These are phyloP conservation scores for Nakazawaea pomicola DNA, from an alignment of 805 yeast species.

Conservation along the genomic window DNA sequence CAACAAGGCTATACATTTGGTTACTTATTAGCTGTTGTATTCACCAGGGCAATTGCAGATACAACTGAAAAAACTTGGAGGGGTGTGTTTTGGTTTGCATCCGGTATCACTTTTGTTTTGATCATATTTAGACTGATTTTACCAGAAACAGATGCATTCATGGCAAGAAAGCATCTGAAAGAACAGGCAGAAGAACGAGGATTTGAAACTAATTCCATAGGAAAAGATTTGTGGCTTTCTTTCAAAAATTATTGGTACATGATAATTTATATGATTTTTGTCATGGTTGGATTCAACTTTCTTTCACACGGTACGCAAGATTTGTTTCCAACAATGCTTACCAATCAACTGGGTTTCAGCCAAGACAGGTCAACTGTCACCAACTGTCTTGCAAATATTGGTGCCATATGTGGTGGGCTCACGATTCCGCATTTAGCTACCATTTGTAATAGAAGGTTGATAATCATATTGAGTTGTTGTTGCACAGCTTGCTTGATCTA, in stretches of 20 bases:
- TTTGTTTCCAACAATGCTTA: slow-evolving; percentile 50
- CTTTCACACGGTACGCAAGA: slow-evolving; percentile 63
- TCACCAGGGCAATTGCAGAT: slow-evolving; percentile 50
- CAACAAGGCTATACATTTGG: slow-evolving; percentile 62
- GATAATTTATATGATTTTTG: slow-evolving; percentile 47
- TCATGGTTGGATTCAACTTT: slow-evolving; percentile 62
- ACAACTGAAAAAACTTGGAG: slow-evolving; percentile 42
- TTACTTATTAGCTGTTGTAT: slow-evolving; percentile 58
- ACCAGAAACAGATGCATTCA: slow-evolving; percentile 57
- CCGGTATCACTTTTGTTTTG: slow-evolving; percentile 57
- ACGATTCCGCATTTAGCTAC: slow-evolving; percentile 50
- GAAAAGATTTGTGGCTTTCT: slow-evolving; percentile 27
- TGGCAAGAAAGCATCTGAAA: slow-evolving; percentile 26
- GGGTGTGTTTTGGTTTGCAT: slow-evolving; percentile 64
- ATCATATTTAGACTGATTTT: slow-evolving; percentile 48
- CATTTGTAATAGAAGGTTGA: slow-evolving; percentile 48
- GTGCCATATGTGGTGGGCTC: slow-evolving; percentile 54
- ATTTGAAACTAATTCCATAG: slow-evolving; percentile 26
- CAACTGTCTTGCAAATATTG: slow-evolving; percentile 51
- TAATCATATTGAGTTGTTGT: slow-evolving; percentile 45
- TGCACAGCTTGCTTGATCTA: slow-evolving; percentile 57
- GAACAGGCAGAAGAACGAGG: slow-evolving; percentile 25
- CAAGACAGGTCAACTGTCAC: slow-evolving; percentile 45
- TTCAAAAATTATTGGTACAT: slow-evolving; percentile 52
- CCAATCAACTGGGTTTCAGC: slow-evolving; percentile 38